Evolutionary conservation across 1,139 yeast genomes (phyloP), one percentile per base, ranked within the genome.

Genomic region (Arxiozyma telluris): DNA sequence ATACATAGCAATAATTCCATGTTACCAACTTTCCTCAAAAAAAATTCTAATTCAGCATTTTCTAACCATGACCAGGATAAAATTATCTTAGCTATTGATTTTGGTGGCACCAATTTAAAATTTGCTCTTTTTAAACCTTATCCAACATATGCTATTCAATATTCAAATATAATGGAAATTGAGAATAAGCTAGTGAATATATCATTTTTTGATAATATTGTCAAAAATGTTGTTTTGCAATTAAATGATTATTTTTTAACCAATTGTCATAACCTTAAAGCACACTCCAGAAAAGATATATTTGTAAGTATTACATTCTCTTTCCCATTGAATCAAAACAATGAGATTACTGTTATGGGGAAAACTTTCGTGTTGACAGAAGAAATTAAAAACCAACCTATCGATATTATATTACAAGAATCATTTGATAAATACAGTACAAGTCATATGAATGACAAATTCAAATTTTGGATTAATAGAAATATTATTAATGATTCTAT

Each of bases 271-370:
- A 34, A 12, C n/a, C 3, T 34, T 34, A 6, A 34, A 34, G 9
- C n/a, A 12, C n/a, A 15, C n/a, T 34, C n/a, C 3, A 12, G 39
- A 34, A 30, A 47, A 11, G 54, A 41, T 27, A 48, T 55, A 5
- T 55, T 54, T 4, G 60, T 69, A n/a, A 70, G 71, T 3, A 55
- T 66, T 7, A 66, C 72, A 1, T 71, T 72, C 64, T 68, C 72
- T 39, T 71, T 71, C 61, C 73, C 74, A 5, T 53, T 68, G 15
- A 65, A 66, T 54, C 22, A 56, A 1, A 39, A 58, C 2, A 60
- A 65, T 50, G 58, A 59, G 49, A 66, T 71, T 20, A 54, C 65
- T 1, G 62, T 65, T 0, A 65, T 71, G 71, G 73, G 74, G 3
- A 71, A 71, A 55, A 71, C 72, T 1, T 71, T 66, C 58, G 46